Evolutionary conservation across 192 early-diverging fungal genomes (phyloP).

Genomic region (Coemansia sp.): DNA sequence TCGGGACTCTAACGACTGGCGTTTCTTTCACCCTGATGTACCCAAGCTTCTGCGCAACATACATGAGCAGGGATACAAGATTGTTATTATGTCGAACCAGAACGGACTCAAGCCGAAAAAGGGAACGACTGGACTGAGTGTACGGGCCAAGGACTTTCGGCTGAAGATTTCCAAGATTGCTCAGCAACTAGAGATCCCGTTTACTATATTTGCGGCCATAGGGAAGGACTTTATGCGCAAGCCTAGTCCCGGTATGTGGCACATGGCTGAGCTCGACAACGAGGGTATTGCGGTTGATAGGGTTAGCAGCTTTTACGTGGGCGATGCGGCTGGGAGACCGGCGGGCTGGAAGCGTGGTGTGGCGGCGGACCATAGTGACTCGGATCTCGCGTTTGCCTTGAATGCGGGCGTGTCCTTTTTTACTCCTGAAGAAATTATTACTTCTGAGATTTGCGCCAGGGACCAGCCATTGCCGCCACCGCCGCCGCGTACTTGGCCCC

Average conservation of each 20-base stretch:
- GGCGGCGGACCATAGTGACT: constrained; percentile 79
- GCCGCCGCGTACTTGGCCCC: constrained; percentile 1
- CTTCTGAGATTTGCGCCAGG: constrained; percentile 44
- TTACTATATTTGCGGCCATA: constrained; percentile 73
- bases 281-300: constrained; percentile 54
- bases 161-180: constrained; percentile 75
- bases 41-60: constrained; percentile 63
- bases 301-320: constrained; percentile 76
- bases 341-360: constrained; percentile 63
- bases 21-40: constrained; percentile 63
- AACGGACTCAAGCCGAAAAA: constrained; percentile 24
- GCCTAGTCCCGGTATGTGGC: constrained; percentile 52
- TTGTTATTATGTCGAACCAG: constrained; percentile 45
- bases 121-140: constrained; percentile 18
- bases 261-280: constrained; percentile 38
- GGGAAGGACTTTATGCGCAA: constrained; percentile 63
- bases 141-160: constrained; percentile 37
- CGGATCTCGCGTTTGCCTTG: constrained; percentile 83
- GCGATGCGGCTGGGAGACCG: constrained; percentile 90
- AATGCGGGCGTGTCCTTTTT: constrained; percentile 75
- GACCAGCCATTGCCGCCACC: constrained; percentile 34
- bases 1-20: constrained; percentile 81
- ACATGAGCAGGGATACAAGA: constrained; percentile 63
- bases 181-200: constrained; percentile 73
- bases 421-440: constrained; percentile 83